Percentiles rank a stretch among this genome's conserved stretches.
Evolutionary conservation across 768 basidiomycete species (phyloP).

Genomic region (Lactifluus volemus): DNA sequence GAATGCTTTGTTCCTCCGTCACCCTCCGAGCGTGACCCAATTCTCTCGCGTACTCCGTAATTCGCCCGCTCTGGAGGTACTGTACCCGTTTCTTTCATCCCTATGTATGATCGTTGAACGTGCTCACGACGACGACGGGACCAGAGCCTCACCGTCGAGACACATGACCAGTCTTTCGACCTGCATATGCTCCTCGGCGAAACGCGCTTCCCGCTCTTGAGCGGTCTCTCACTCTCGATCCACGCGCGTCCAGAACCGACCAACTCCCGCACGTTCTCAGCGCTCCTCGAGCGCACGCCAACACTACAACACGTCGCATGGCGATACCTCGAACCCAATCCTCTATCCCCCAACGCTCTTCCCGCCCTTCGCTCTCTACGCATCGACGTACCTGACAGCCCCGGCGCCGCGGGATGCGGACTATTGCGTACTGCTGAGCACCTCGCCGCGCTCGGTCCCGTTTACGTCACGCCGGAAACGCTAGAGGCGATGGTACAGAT

Average conservation of each 20-base stretch:
- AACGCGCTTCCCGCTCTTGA: not conserved
- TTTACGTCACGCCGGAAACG: not conserved
- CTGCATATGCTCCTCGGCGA: not conserved
- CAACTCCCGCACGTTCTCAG: not conserved
- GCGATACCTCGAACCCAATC: not conserved
- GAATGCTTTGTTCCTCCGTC: not conserved
- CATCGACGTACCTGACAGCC: not conserved
- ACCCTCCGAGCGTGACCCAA: not conserved
- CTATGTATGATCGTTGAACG: not conserved
- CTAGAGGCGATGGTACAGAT: not conserved
- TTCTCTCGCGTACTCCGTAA: not conserved
- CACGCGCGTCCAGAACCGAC: not conserved
- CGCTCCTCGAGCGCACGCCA: slow-evolving; percentile 1
- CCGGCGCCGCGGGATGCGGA: not conserved
- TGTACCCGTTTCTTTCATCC: not conserved
- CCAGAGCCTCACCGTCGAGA: slow-evolving; percentile 22
- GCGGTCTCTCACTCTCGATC: not conserved
- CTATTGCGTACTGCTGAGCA: not conserved
- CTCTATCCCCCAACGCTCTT: not conserved
- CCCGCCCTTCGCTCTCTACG: slow-evolving; percentile 19
- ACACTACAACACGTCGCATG: not conserved
- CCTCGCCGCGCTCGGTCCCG: not conserved
- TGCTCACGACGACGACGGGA: not conserved
- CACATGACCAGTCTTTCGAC: slow-evolving; percentile 27
- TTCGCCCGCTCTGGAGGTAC: slow-evolving; percentile 2